phyloP scores from a whole-genome alignment of 768 basidiomycete genomes.

The Pulveroboletus sp. region DNA sequence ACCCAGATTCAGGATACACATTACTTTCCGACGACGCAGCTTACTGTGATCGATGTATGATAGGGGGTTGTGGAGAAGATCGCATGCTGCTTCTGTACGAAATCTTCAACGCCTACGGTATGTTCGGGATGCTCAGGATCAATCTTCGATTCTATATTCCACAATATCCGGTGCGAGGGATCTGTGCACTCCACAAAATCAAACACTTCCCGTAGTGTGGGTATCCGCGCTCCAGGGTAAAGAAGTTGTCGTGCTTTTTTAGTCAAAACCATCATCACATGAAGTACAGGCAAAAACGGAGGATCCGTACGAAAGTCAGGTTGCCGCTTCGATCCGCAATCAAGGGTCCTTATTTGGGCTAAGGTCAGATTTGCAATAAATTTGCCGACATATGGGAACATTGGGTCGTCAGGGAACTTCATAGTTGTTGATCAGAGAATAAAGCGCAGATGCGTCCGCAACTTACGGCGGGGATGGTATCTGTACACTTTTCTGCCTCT shows the following conservation, averaged over 20 bases:
- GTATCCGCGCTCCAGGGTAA: conserved; percentile 66
- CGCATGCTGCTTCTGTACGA: conserved; percentile 58
- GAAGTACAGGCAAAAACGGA: background rate
- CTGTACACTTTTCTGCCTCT: conserved; percentile 57
- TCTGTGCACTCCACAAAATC: conserved; percentile 74
- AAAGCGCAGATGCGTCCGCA: background rate
- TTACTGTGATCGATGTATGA: conserved; percentile 57
- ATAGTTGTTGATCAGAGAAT: conserved; percentile 1
- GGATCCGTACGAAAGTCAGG: conserved; percentile 50
- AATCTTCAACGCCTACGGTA: conserved; percentile 53
- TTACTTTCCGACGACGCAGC: conserved; percentile 14
- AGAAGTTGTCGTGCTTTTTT: conserved; percentile 56
- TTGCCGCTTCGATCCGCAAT: conserved; percentile 71
- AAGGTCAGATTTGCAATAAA: conserved; percentile 72
- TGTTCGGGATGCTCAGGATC: conserved; percentile 49
- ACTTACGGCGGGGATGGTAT: conserved; percentile 61
- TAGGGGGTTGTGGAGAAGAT: conserved; percentile 60
- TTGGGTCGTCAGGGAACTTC: conserved; percentile 54
- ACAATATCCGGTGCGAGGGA: conserved; percentile 53
- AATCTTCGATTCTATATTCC: conserved; percentile 81
- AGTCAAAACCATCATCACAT: background rate
- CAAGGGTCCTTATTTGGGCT: conserved; percentile 73
- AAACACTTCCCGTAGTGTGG: conserved; percentile 72
- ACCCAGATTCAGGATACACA: background rate
- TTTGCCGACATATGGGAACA: conserved; percentile 75